Evolutionary conservation across 2,329 filamentous ascomycete species (phyloP).

Genomic region (Fusarium nodosum): DNA sequence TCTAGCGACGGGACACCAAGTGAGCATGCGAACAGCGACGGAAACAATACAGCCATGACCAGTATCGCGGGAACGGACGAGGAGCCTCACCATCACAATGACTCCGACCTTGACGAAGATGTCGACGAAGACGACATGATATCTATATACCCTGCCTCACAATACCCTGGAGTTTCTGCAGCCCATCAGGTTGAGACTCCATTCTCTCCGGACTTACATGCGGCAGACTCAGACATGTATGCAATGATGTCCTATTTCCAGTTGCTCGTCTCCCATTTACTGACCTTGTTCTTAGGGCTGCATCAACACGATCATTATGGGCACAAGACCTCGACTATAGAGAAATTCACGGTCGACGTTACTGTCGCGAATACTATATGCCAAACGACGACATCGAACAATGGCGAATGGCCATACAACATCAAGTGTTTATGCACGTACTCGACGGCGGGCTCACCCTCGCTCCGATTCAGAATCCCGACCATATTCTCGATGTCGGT

Average conservation of each 20-base stretch:
- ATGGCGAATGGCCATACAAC: conserved; percentile 71
- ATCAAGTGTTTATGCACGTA: conserved; percentile 72
- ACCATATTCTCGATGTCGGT: conserved; percentile 68
- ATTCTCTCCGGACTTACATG: conserved; percentile 50
- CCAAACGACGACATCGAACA: conserved; percentile 76
- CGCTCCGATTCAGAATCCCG: conserved; percentile 57
- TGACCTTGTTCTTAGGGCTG: conserved; percentile 51
- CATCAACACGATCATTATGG: conserved; percentile 64
- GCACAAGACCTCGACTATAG: conserved; percentile 67
- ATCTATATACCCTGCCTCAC: conserved; percentile 60
- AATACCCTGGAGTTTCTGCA: conserved; percentile 56
- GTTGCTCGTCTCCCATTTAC: neutral
- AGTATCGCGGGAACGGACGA: conserved; percentile 55
- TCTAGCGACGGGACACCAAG: conserved; percentile 55
- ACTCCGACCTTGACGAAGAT: conserved; percentile 47
- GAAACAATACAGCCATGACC: conserved; percentile 56
- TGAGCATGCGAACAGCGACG: conserved; percentile 53
- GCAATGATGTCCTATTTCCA: conserved; percentile 48
- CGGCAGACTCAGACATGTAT: conserved; percentile 56
- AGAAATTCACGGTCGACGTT: conserved; percentile 72
- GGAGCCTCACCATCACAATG: conserved; percentile 48
- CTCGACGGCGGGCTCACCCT: conserved; percentile 62
- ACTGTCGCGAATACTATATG: conserved; percentile 74
- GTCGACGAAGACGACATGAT: conserved; percentile 55
- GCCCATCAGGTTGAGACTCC: conserved; percentile 55